Conservation (phyloP, 352 stramenopile genomes). For the Phytophthora europaea region DNA sequence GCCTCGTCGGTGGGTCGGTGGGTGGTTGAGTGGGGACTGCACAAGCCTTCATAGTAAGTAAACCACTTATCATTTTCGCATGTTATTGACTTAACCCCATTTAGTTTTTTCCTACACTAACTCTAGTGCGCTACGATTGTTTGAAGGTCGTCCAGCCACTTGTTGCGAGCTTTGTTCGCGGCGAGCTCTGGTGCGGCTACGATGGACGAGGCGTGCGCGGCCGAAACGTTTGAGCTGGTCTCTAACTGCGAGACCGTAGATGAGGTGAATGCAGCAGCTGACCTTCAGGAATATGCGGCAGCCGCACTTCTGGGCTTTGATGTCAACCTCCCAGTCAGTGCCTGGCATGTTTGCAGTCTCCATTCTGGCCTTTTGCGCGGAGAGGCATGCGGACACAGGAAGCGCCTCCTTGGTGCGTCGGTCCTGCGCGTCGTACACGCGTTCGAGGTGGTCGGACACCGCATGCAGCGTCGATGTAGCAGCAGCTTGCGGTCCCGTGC, state of each 20-base stretch:
- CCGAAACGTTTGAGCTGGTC: neutral
- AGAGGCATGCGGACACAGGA: neutral
- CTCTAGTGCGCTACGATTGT: constrained; percentile 4
- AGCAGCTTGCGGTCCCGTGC: too few species aligned
- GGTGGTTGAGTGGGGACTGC: constrained; percentile 1
- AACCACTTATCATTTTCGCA: neutral
- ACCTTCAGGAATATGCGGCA: constrained; percentile 2
- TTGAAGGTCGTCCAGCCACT: neutral
- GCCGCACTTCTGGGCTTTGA: constrained; percentile 6
- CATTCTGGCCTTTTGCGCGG: constrained; percentile 6
- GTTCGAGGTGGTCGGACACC: neutral
- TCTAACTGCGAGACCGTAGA: neutral
- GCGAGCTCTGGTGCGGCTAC: constrained; percentile 3
- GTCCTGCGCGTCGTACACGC: neutral
- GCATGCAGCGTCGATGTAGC: neutral
- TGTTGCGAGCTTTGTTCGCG: neutral
- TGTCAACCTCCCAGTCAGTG: neutral
- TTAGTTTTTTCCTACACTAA: neutral
- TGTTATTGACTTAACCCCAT: neutral
- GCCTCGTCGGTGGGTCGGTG: constrained; percentile 1
- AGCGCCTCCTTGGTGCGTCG: neutral
- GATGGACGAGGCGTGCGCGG: neutral
- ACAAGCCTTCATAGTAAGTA: neutral
- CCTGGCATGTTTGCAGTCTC: neutral
- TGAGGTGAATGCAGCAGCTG: constrained; percentile 9